A percentile compares a stretch with the other conserved stretches of the same genome.
Conservation (phyloP, 106 monocot species). For the Vanilla planifolia region DNA sequence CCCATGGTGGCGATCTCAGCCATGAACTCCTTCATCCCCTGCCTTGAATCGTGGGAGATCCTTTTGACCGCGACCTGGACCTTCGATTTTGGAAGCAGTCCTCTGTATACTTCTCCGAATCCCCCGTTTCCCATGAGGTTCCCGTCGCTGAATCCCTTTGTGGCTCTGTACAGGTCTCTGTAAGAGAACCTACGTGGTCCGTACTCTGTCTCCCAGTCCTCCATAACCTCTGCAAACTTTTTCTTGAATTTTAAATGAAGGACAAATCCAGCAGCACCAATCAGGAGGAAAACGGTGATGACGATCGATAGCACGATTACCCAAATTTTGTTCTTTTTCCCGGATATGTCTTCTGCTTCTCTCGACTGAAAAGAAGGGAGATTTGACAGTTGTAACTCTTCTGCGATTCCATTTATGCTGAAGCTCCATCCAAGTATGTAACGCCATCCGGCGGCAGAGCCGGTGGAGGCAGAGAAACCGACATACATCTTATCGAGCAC, state of each 20-base stretch:
- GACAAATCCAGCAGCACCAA: neutral
- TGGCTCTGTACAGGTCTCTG: conserved; percentile 20
- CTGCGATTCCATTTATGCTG: conserved; percentile 1
- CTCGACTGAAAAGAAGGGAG: conserved; percentile 2
- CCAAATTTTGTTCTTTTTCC: neutral
- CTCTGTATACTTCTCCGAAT: conserved; percentile 18
- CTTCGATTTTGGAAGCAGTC: conserved; percentile 13
- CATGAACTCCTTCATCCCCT: conserved; percentile 27
- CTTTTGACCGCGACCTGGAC: conserved; percentile 23
- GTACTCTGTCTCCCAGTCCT: conserved; percentile 24
- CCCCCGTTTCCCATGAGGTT: conserved; percentile 18
- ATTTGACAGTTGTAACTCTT: neutral
- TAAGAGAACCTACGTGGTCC: conserved; percentile 20
- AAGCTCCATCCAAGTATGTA: conserved; percentile 16
- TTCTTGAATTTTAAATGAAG: neutral
- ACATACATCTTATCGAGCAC: conserved; percentile 9
- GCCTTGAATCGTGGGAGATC: conserved; percentile 21
- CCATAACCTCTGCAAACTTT: conserved; percentile 15
- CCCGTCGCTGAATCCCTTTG: conserved; percentile 16
- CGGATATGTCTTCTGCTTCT: neutral
- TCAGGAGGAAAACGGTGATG: neutral
- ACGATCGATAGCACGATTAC: neutral
- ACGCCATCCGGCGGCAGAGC: neutral
- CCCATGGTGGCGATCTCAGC: conserved; percentile 26
- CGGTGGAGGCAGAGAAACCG: conserved; percentile 6